Percentiles rank a stretch among this genome's conserved stretches.
Conservation (phyloP, 305 asterid species). For the Fraxinus sp. region DNA sequence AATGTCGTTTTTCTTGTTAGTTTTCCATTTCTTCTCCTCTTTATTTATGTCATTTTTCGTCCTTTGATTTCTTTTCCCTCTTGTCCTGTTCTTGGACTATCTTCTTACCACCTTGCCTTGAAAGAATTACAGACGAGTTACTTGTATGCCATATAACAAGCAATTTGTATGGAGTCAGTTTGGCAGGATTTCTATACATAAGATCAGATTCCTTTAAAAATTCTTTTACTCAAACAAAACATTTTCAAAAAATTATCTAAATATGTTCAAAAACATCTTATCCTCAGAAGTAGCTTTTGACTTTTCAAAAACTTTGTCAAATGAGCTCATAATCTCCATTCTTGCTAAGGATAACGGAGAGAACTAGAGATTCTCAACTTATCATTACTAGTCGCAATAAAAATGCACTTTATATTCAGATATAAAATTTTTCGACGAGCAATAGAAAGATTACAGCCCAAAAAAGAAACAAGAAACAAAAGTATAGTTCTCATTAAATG, state of each 20-base stretch:
- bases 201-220: neutral
- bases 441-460: neutral
- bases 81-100: neutral
- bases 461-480: neutral
- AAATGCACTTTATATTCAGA: neutral
- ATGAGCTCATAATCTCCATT: neutral
- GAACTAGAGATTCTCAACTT: neutral
- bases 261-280: too few species aligned
- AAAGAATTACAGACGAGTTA: neutral
- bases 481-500: neutral
- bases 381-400: neutral
- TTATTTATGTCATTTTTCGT: neutral
- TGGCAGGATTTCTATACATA: neutral
- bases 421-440: neutral
- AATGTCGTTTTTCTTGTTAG: slow-evolving; percentile 8
- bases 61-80: neutral
- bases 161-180: neutral
- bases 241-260: neutral
- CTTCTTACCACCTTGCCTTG: neutral
- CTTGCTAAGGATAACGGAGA: neutral
- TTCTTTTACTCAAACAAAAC: too few species aligned
- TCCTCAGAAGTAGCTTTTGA: too few species aligned
- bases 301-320: neutral
- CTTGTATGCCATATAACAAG: neutral
- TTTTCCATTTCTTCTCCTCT: neutral